phyloP scores from a whole-genome alignment of 2,329 filamentous ascomycete genomes.

The Epichloe sylvatica region DNA sequence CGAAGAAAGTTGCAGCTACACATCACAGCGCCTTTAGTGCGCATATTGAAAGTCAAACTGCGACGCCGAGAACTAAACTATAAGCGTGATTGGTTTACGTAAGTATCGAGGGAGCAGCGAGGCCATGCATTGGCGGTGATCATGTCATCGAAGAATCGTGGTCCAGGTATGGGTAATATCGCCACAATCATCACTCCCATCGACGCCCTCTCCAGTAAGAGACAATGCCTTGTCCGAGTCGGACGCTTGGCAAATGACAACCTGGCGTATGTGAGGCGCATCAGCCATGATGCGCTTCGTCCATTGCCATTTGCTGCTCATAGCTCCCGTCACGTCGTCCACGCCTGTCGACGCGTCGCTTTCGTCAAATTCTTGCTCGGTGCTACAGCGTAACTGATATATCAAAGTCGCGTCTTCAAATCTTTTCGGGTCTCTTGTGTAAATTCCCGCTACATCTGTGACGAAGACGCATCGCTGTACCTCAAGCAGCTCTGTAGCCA shows the following conservation, averaged over 20 bases:
- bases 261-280: not conserved
- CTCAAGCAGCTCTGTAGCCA: not conserved
- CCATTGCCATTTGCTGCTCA: slow-evolving; percentile 4
- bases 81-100: too few relatives aligned
- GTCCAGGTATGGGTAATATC: not conserved
- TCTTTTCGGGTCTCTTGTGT: slow-evolving; percentile 1
- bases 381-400: not conserved
- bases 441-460: slow-evolving; percentile 4
- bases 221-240: not conserved
- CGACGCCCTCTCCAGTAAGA: not conserved
- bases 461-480: slow-evolving; percentile 4
- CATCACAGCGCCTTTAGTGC: too few relatives aligned
- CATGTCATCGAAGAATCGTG: not conserved
- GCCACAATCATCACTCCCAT: too few relatives aligned
- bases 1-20: too few relatives aligned
- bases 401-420: not conserved
- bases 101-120: not conserved
- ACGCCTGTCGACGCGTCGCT: not conserved
- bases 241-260: not conserved
- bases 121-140: not conserved
- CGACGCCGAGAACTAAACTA: too few relatives aligned
- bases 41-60: too few relatives aligned
- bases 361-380: not conserved
- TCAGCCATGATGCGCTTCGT: not conserved
- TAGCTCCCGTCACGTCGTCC: slow-evolving; percentile 3